phyloP scores from a whole-genome alignment of 202 grass and related monocot genomes.

The Schoenoplectus tabernaemontani region DNA sequence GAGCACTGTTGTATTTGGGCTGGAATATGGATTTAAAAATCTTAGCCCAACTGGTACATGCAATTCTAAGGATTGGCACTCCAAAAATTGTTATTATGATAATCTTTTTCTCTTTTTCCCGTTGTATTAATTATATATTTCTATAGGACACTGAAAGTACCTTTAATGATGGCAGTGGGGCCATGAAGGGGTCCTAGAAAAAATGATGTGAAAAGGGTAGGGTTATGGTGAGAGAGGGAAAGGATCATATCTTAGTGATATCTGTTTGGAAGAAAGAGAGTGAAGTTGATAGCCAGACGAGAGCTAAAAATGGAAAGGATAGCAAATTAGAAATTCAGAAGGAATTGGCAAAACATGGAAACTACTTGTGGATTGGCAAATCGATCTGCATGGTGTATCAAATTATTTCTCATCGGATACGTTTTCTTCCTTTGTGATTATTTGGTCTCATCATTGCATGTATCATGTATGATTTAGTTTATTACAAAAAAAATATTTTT shows the following conservation, averaged over 20 bases:
- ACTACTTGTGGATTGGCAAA: neutral
- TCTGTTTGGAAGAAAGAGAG: constrained; percentile 13
- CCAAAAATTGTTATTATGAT: neutral
- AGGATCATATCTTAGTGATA: neutral
- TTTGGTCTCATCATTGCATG: neutral
- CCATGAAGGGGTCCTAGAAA: neutral
- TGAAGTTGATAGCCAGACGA: constrained; percentile 13
- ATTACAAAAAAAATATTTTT: neutral
- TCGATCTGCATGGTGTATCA: neutral
- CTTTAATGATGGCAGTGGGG: neutral
- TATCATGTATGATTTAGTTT: neutral
- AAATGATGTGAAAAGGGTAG: neutral
- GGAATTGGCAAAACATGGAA: neutral
- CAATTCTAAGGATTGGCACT: neutral
- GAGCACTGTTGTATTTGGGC: neutral
- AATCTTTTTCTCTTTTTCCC: neutral
- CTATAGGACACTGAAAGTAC: neutral
- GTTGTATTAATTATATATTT: neutral
- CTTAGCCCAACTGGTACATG: neutral
- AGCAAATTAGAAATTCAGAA: neutral
- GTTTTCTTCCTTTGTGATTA: neutral
- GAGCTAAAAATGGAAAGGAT: constrained; percentile 6
- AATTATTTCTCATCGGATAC: neutral
- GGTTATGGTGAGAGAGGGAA: constrained; percentile 1
- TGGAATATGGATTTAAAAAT: neutral